Evolutionary conservation across 768 basidiomycete genomes (phyloP), one percentile per base, ranked within the genome.

Genomic region (Mycena metata): DNA sequence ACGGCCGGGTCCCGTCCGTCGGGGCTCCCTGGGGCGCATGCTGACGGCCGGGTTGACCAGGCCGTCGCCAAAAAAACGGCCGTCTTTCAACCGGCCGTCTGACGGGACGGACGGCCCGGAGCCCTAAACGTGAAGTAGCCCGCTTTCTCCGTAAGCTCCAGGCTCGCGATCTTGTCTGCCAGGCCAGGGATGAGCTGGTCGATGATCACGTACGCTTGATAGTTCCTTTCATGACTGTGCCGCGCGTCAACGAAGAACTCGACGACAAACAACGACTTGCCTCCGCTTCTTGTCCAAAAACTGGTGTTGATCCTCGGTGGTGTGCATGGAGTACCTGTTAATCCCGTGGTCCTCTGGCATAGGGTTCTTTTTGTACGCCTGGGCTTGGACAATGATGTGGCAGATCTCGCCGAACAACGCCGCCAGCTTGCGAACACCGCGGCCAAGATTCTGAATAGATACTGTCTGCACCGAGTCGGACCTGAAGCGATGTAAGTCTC

Each of bases 361-460:
- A 2, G 67, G 67, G 19, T 52, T 24, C 16, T 24, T 6, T 15
- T 26, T 49, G 36, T 62, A 61, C 8, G 36, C 61, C 19, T 41
- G 21, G 39, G 60, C 67, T 16, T 58, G 36, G 2, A 13, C 39
- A 21, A 68, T 33, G 36, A 68, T 63, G 39, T 24, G 23, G 24
- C 21, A 5, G 41, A 63, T 21, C 33, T 68, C 61, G 11, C 61
- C 67, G 33, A 68, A 68, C 23, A 61, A 35, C 21, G 67, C 39
- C 9, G 55, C 55, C 9, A 51, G 15, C 46, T 46, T 58, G 11
- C 47, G 45, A 9, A 65, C 42, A 1, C 64, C 64, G 19, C 64
- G 56, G 1, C 64, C 64, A 6, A 15, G 35, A 21, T 10, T 23
- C 30, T 64, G 63, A 16, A 42, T 21, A n/a, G 42, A 43, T 15